A percentile compares a stretch with the other conserved stretches of the same genome.
Conservation (phyloP, 1,139 yeast species). For the Yamadazyma aaseri region DNA sequence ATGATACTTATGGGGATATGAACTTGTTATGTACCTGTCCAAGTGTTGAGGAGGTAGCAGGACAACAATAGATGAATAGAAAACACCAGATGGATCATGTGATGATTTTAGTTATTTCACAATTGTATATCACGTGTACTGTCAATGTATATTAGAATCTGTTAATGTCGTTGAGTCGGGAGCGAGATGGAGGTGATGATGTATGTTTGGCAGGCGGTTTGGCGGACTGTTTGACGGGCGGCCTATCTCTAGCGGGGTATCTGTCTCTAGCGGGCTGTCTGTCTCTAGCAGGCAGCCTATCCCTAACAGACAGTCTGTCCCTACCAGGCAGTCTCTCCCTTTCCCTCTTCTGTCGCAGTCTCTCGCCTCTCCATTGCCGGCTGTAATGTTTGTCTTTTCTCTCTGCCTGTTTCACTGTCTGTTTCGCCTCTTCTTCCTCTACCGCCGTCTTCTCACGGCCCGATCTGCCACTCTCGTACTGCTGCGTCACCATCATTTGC, state of each 20-base stretch:
- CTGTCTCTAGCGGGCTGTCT: not conserved
- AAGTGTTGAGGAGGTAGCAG: constrained; percentile 65
- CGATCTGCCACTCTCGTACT: constrained; percentile 18
- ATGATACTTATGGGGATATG: constrained; percentile 92
- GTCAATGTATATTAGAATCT: constrained; percentile 3
- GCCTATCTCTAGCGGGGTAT: not conserved
- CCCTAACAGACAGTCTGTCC: no score
- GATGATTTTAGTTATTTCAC: no score
- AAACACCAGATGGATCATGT: not conserved
- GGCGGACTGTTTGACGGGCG: not conserved
- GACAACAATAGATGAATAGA: constrained; percentile 3
- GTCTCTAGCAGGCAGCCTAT: not conserved
- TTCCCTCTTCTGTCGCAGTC: not conserved
- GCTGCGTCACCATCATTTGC: constrained; percentile 40
- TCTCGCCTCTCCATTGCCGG: not conserved
- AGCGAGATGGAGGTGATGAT: no score
- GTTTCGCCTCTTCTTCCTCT: constrained; percentile 8
- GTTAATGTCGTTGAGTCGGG: constrained; percentile 2
- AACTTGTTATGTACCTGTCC: constrained; percentile 94
- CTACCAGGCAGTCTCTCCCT: not conserved
- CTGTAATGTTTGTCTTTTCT: not conserved
- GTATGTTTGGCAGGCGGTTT: no score
- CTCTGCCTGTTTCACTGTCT: no score
- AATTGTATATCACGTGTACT: no score
- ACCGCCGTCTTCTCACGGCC: constrained; percentile 1